Base-by-base conservation (phyloP, 2,329 filamentous ascomycete genomes). In the Stachybotrys chlorohalonatus region DNA sequence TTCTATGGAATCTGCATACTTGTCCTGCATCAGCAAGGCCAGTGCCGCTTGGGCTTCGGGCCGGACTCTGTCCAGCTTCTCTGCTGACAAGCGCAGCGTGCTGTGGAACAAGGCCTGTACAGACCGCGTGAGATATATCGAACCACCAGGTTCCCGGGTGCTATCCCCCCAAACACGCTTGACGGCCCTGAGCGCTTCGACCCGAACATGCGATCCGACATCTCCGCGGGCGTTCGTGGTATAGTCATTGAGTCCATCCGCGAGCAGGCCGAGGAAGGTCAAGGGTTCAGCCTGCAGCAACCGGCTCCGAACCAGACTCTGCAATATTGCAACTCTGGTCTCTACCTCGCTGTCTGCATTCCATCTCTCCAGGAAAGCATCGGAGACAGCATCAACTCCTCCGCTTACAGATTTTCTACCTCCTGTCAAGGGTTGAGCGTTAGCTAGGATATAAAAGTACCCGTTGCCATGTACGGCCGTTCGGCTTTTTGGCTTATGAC, bases 31-130 rank as follows among this genome's bases (percentile, higher is more conserved):
- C 24, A 73, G 63, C 49, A 79, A 59, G 5, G 71, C 70, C 49
- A 86, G 62, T 9, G 78, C 77, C 36, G 74, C 70, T 57, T 86
- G 83, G 1, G 85, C 87, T 58, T 83, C 80, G 0, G 82, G 74
- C 30, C 94, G 84, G 16, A 97, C 87, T 58, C 90, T 88, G 68
- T 97, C 93, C 2, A 97, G 78, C 67, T 95, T 96, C 70, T 99
- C 94, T 1, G 89, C 82, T 2, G 90, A 85, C 13, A 97, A 77
- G 1, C 91, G 82, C 36, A 89, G 74, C 2, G 79, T 71, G 31
- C 74, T 71, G 32, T 77, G 72, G 56, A 82, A 76, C 1, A 84
- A 65, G 31, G 61, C 61, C 11, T 66, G 62, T 11, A 76, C 60
- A 2, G 71, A 71, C 30, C 57, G 55, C 30, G 59, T 53, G 4